Percentiles rank a stretch among this genome's conserved stretches.
Conservation (phyloP, 768 basidiomycete species). For the Postia placenta region DNA sequence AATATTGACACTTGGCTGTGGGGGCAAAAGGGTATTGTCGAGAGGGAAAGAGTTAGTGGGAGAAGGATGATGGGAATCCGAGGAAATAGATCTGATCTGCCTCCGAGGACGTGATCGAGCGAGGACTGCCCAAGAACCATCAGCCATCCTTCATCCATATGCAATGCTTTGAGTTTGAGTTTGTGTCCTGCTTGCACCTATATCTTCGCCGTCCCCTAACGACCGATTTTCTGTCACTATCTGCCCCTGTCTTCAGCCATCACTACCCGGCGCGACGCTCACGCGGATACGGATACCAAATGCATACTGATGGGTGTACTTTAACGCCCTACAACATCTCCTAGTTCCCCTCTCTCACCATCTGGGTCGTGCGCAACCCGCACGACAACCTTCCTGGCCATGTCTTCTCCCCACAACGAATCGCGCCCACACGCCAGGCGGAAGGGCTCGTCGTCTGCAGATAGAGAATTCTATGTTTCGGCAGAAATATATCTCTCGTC, state of each 20-base stretch:
- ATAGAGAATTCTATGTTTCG: constrained; percentile 52
- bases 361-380: not conserved
- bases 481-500: constrained; percentile 59
- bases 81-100: too few species aligned
- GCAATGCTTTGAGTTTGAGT: too few species aligned
- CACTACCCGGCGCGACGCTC: not conserved
- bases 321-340: not conserved
- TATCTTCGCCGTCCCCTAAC: not conserved
- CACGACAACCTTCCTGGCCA: not conserved
- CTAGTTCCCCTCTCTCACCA: not conserved
- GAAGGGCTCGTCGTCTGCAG: not conserved
- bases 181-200: too few species aligned
- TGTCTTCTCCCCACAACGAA: not conserved
- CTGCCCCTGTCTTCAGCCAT: not conserved
- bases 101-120: too few species aligned
- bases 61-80: too few species aligned
- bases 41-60: too few species aligned
- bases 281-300: not conserved
- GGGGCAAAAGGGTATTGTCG: too few species aligned
- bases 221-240: not conserved
- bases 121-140: too few species aligned
- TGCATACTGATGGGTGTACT: not conserved
- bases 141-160: too few species aligned
- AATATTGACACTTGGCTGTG: too few species aligned
- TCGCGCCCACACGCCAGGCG: not conserved